Evolutionary conservation across 2,329 filamentous ascomycete genomes (phyloP), one percentile per base, ranked within the genome.

Genomic region (Alternaria viburni): DNA sequence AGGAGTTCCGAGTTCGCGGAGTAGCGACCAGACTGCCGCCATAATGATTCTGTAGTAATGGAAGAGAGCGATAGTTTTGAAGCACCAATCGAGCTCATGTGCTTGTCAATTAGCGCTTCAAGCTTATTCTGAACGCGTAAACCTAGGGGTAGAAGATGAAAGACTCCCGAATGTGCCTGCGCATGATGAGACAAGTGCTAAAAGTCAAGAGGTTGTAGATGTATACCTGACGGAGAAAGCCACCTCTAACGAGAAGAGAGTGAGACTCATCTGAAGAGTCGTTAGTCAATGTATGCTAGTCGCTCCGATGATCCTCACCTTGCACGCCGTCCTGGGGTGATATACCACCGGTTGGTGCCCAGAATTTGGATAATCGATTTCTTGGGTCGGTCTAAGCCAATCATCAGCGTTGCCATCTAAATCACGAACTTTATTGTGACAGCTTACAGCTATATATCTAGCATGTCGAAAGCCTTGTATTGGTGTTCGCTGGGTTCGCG

Each of bases 71-170:
- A 90, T 15, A 96, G 82, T 70, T 93, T 93, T 0, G 93, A 95
- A 17, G 93, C 93, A 15, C 90, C 91, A 87, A 96, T 81, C 32
- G 86, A 86, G 56, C 84, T 84, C 96, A 99, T 99, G 77, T 97
- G 89, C 75, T 91, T 92, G 76, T 97, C 94, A 69, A 99, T 91
- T 11, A 98, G 82, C 11, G 82, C 82, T 75, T 97, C 93, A 28
- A 98, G 83, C 79, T 98, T 99, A 55, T 93, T 88, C 74, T 97
- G 93, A 0, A 98, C 93, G 26, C 93, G 88, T 28, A 93, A 85
- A 0, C 96, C 96, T 0, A 99, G 82, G 0, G 96, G 96, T 1
- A 99, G 85, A 75, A 97, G 86, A 74, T 99, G 96, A 73, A 97
- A 99, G 36, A 98, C 89, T 26, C 96, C 96, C 8, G 94, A 89